Percentiles rank a stretch among this genome's conserved stretches.
phyloP scores from a whole-genome alignment of 1,284 basidiomycete genomes.

The Tilletiaria anomala region DNA sequence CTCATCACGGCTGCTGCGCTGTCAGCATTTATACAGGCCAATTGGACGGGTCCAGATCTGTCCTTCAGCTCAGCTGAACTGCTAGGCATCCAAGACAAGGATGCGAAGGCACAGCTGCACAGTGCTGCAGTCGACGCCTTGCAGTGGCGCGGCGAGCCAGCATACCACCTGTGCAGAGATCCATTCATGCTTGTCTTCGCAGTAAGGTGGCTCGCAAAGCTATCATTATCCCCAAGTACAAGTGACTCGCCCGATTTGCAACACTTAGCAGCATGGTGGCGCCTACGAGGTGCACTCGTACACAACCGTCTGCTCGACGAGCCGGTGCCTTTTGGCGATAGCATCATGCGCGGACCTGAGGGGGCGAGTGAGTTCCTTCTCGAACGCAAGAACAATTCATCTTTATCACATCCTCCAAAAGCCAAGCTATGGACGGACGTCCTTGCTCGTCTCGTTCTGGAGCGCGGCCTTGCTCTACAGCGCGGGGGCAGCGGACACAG shows the following conservation, averaged over 20 bases:
- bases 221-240: slow-evolving; percentile 39
- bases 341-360: slow-evolving; percentile 46
- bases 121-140: slow-evolving; percentile 57
- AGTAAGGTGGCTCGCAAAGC: slow-evolving; percentile 52
- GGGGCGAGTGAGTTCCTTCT: slow-evolving; percentile 43
- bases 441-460: slow-evolving; percentile 56
- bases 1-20: slow-evolving; percentile 61
- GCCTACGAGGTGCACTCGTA: slow-evolving; percentile 55
- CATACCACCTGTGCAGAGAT: slow-evolving; percentile 69
- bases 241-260: slow-evolving; percentile 28
- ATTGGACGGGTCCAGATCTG: slow-evolving; percentile 91
- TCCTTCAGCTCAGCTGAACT: slow-evolving; percentile 43
- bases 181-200: slow-evolving; percentile 65
- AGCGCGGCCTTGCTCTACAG: slow-evolving; percentile 68
- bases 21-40: slow-evolving; percentile 79
- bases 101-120: slow-evolving; percentile 48
- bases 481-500: no score
- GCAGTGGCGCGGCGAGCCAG: slow-evolving; percentile 77
- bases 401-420: slow-evolving; percentile 3
- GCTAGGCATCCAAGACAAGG: slow-evolving; percentile 41
- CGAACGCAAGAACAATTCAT: slow-evolving; percentile 2
- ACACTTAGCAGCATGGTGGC: slow-evolving; percentile 64
- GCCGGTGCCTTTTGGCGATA: slow-evolving; percentile 51
- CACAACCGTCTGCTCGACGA: slow-evolving; percentile 80
- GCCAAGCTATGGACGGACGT: slow-evolving; percentile 48